These are phyloP conservation scores for Leccinum boreale DNA, from an alignment of 768 basidiomycete species.

Conservation along the genomic window DNA sequence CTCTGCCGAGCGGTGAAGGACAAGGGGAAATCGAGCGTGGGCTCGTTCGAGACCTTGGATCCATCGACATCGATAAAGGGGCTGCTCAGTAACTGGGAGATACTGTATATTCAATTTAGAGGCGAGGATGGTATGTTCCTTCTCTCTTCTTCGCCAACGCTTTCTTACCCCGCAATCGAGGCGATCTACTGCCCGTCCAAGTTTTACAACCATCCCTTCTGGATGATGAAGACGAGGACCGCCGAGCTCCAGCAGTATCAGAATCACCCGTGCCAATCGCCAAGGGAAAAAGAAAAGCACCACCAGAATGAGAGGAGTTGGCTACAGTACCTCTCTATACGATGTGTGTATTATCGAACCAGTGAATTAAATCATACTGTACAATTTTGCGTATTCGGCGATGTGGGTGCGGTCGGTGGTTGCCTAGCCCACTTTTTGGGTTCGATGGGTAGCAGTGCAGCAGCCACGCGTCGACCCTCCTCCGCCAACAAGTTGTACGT, in stretches of 20 bases:
- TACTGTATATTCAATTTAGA: constrained; percentile 64
- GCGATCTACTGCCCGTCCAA: constrained; percentile 56
- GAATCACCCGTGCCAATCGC: constrained; percentile 20
- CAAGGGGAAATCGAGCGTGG: constrained; percentile 44
- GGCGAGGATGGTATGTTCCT: constrained; percentile 49
- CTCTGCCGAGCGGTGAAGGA: constrained; percentile 54
- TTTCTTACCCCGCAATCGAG: constrained; percentile 32
- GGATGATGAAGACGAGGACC: constrained; percentile 59
- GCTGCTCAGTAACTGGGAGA: constrained; percentile 61
- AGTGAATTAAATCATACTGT: constrained; percentile 11
- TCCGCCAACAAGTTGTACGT: constrained; percentile 93
- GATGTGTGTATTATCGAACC: constrained; percentile 8
- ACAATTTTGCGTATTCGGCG: constrained; percentile 4
- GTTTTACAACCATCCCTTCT: constrained; percentile 54
- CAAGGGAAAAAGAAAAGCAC: constrained; percentile 68
- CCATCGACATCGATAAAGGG: constrained; percentile 44
- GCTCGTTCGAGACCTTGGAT: constrained; percentile 48
- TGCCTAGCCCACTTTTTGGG: constrained; percentile 49
- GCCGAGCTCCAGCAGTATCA: constrained; percentile 27
- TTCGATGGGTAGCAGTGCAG: constrained; percentile 75
- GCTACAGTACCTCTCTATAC: too few relatives aligned
- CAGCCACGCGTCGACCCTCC: constrained; percentile 90
- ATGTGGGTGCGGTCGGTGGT: background rate
- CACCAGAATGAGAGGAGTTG: constrained; percentile 20
- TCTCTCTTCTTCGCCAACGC: background rate